phyloP scores from a whole-genome alignment of 805 yeast species.

The Metschnikowia kunwiensis region DNA sequence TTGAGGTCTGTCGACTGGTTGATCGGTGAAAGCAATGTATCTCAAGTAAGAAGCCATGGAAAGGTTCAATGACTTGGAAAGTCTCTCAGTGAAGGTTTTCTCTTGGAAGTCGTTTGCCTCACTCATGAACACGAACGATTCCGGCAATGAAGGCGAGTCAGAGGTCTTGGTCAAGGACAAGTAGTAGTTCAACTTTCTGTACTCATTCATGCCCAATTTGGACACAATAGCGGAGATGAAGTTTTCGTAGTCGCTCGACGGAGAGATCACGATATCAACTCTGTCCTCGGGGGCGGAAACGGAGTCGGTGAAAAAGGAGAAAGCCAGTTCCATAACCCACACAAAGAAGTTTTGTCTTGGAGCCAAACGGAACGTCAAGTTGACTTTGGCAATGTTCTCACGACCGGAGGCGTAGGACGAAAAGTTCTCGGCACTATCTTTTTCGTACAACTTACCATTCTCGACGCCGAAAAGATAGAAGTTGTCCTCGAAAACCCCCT shows the following conservation, averaged over 20 bases:
- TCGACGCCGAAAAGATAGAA: conserved; percentile 76
- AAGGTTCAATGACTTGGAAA: conserved; percentile 38
- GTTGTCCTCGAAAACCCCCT: conserved; percentile 56
- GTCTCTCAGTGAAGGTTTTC: conserved; percentile 50
- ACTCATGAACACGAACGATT: conserved; percentile 79
- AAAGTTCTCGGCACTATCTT: conserved; percentile 62
- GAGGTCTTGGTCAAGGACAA: conserved; percentile 80
- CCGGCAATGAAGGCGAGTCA: conserved; percentile 68
- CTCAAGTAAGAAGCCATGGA: conserved; percentile 51
- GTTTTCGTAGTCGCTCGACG: conserved; percentile 57
- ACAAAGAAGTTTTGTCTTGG: conserved; percentile 79
- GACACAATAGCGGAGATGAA: conserved; percentile 83
- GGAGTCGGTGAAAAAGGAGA: conserved; percentile 56
- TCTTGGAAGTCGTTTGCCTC: conserved; percentile 83
- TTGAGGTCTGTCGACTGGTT: conserved; percentile 69
- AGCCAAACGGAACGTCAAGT: conserved; percentile 58
- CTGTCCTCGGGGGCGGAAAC: conserved; percentile 56
- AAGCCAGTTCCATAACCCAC: conserved; percentile 58
- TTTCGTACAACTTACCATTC: conserved; percentile 43
- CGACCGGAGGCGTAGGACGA: conserved; percentile 88
- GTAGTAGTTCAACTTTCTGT: conserved; percentile 74
- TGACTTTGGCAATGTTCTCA: conserved; percentile 62
- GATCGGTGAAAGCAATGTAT: conserved; percentile 79
- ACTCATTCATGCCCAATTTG: conserved; percentile 74
- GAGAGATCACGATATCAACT: conserved; percentile 58